Evolutionary conservation across 208 protist genomes (phyloP), one percentile per base, ranked within the genome.

Genomic region (Leishmania aethiopica): DNA sequence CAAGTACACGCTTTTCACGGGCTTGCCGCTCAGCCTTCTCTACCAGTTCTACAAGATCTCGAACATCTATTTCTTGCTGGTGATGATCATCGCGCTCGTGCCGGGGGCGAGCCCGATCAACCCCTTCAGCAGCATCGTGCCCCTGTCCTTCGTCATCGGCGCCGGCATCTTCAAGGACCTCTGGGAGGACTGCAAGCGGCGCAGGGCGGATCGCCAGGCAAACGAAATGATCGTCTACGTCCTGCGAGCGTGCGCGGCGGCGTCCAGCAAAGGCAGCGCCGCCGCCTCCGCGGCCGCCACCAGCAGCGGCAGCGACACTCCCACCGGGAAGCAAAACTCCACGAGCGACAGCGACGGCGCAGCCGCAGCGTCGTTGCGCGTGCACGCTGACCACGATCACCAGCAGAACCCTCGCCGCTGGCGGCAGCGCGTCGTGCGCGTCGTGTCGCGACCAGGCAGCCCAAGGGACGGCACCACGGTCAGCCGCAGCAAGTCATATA

Each of bases 31-130:
- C 19, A 88, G 82, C 79, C 75, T 96, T 37, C 75, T 96, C 25
- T 96, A 91, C 55, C 97, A 99, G 85, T 98, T 98, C 76, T 88
- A 89, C 73, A 92, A 92, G 82, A 86, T 98, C 45, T 94, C 94
- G 2, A 99, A 99, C 86, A 79, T 97, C 15, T 99, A 98, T 85
- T 99, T 99, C 83, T 78, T 99, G 11, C 60, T 99, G 10, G 91
- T 98, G 28, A 95, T 95, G 75, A 82, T 98, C 40, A 84, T 99
- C 60, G 84, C 94, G 13, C 78, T 98, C 6, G 91, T 99, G 75
- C 97, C 97, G 15, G 89, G 89, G 47, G 89, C 95, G 0, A 95
- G 87, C 64, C 96, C 97, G 22, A 94, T 99, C 49, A 95, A 91
- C 76, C 97, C 98, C 7, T 88, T 95, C 69, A 99, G 96, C 77